Conservation (phyloP, 352 stramenopile genomes). For the Halophytophthora batemanensis region DNA sequence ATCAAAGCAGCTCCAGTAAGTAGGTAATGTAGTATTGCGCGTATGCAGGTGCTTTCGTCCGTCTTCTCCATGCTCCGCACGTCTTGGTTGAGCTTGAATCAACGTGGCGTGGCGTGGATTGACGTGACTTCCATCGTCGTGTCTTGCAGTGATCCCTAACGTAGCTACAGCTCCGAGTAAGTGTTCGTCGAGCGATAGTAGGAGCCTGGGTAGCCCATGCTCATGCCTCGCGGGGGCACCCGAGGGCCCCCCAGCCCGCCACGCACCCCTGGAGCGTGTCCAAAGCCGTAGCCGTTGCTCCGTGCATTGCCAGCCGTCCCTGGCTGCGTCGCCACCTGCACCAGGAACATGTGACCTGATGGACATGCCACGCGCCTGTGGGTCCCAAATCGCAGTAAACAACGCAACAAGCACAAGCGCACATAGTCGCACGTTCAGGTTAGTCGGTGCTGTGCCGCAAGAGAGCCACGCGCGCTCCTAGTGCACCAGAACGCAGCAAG, state of each 20-base stretch:
- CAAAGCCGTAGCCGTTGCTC: slow-evolving; percentile 22
- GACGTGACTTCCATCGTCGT: too few species aligned
- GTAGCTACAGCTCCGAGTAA: slow-evolving; percentile 54
- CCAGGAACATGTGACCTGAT: slow-evolving; percentile 83
- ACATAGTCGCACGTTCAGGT: not conserved
- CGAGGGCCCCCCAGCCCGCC: slow-evolving; percentile 17
- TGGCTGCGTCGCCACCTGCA: slow-evolving; percentile 64
- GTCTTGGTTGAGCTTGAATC: too few species aligned
- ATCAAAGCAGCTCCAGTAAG: too few species aligned
- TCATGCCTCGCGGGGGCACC: slow-evolving; percentile 32
- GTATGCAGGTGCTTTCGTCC: too few species aligned
- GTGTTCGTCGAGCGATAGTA: slow-evolving; percentile 50
- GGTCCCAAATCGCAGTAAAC: not conserved
- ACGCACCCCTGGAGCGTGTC: slow-evolving; percentile 17
- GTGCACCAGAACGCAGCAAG: not conserved
- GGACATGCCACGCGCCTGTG: slow-evolving; percentile 76
- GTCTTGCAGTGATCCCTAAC: slow-evolving; percentile 13
- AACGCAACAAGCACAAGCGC: slow-evolving; percentile 7
- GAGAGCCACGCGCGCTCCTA: not conserved
- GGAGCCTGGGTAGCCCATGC: slow-evolving; percentile 47
- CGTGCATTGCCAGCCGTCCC: slow-evolving; percentile 11
- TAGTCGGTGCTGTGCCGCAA: slow-evolving; percentile 4
- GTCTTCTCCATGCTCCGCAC: too few species aligned
- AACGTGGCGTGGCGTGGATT: too few species aligned
- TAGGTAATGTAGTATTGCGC: too few species aligned